Conservation (phyloP, 2,329 filamentous ascomycete genomes). For the Alternaria sp. region DNA sequence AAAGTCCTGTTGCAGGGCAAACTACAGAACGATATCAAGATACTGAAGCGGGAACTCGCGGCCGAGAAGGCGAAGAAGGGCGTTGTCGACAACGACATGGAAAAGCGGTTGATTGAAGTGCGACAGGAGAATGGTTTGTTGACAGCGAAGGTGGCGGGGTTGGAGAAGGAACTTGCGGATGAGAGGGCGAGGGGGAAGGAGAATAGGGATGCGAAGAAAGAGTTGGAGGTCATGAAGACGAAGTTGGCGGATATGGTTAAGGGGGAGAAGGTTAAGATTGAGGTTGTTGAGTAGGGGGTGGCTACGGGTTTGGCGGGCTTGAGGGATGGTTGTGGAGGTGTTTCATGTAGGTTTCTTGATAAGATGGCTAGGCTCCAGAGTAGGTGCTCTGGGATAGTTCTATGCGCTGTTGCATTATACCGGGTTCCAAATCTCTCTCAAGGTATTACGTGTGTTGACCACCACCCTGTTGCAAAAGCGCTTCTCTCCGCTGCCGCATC, state of each 20-base stretch:
- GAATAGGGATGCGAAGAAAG: background rate
- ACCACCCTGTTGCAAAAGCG: background rate
- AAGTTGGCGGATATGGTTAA: background rate
- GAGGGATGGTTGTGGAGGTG: rapidly evolving
- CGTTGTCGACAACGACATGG: background rate
- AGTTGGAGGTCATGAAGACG: background rate
- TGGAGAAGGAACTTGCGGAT: background rate
- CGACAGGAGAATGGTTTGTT: background rate
- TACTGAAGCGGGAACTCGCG: background rate
- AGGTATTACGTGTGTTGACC: background rate
- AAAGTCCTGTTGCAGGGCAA: too few relatives aligned
- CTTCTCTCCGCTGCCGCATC: slow-evolving; percentile 6
- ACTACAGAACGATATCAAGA: background rate
- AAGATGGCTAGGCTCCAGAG: background rate
- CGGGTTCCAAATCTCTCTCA: rapidly evolving
- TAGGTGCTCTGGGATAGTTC: rapidly evolving
- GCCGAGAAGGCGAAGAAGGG: background rate
- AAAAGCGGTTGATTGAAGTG: background rate
- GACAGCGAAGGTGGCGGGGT: background rate
- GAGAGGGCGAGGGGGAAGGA: background rate
- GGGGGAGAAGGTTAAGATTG: background rate
- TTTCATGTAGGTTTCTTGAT: background rate
- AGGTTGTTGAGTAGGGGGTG: background rate
- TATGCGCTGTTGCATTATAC: background rate
- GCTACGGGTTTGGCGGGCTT: rapidly evolving